A percentile compares a stretch with the other conserved stretches of the same genome.
Conservation (phyloP, 768 basidiomycete species). For the Chalciporus pseudorubinellus region DNA sequence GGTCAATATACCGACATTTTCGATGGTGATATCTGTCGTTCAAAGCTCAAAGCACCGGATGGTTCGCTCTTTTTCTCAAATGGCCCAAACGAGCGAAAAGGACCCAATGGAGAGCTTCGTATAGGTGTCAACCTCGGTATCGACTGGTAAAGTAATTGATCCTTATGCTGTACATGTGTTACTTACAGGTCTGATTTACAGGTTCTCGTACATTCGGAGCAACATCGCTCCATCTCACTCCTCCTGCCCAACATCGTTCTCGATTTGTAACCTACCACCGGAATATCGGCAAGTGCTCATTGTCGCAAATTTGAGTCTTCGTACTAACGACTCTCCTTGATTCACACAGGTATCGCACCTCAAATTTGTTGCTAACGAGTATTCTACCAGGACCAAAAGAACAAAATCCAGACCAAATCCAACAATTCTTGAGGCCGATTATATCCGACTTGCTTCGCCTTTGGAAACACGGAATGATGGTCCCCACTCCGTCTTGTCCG, state of each 20-base stretch:
- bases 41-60: conserved; percentile 21
- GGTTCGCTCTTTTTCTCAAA: conserved; percentile 31
- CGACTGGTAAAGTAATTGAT: conserved; percentile 28
- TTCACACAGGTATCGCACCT: conserved; percentile 21
- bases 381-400: conserved; percentile 32
- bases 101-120: conserved; percentile 24
- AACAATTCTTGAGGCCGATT: conserved; percentile 24
- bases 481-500: conserved; percentile 24
- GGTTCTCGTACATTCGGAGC: conserved; percentile 38
- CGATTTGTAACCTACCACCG: conserved; percentile 29
- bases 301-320: no score
- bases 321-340: neutral
- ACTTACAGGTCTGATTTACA: conserved; percentile 5
- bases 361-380: conserved; percentile 24
- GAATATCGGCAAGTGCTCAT: conserved; percentile 26
- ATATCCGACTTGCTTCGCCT: conserved; percentile 27
- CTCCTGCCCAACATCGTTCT: conserved; percentile 34
- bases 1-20: conserved; percentile 27
- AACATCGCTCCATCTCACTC: conserved; percentile 36
- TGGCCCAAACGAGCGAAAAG: neutral
- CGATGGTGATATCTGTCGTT: conserved; percentile 26
- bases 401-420: conserved; percentile 24
- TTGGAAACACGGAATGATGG: conserved; percentile 23
- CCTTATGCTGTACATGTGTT: neutral
- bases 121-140: conserved; percentile 30